These are phyloP conservation scores for Aphanomyces cochlioides DNA, from an alignment of 352 stramenopile species.

Conservation along the genomic window DNA sequence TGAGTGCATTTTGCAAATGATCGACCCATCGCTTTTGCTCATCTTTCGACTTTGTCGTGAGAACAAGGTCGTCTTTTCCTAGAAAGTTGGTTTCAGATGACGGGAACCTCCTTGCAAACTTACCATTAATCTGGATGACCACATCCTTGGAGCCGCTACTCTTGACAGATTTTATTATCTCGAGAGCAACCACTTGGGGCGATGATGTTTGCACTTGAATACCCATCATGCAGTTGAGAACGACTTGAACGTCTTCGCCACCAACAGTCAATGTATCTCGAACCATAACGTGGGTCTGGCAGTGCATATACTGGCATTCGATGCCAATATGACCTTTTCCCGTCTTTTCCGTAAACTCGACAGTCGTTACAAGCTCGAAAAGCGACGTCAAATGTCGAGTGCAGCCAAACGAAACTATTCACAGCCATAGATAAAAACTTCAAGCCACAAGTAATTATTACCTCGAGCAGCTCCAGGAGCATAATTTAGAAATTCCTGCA, in stretches of 20 bases:
- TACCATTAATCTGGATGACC: conserved; percentile 8
- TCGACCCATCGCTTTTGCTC: conserved; percentile 72
- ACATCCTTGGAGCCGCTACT: neutral
- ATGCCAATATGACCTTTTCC: conserved; percentile 53
- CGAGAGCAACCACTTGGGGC: neutral
- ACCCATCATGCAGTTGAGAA: conserved; percentile 86
- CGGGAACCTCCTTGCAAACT: neutral
- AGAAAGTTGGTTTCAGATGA: neutral
- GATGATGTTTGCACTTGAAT: conserved; percentile 53
- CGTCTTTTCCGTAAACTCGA: conserved; percentile 70
- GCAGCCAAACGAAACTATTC: conserved; percentile 63
- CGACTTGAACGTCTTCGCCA: conserved; percentile 65
- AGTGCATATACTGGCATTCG: conserved; percentile 83
- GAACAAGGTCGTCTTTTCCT: conserved; percentile 9
- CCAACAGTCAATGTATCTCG: conserved; percentile 55
- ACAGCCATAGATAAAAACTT: too few relatives aligned
- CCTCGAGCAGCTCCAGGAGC: conserved; percentile 43
- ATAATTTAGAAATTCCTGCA: conserved; percentile 81
- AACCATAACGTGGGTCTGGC: conserved; percentile 77
- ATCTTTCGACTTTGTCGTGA: conserved; percentile 33
- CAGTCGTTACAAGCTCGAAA: conserved; percentile 78
- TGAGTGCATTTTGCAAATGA: conserved; percentile 65
- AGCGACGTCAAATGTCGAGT: conserved; percentile 78
- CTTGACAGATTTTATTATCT: conserved; percentile 1
- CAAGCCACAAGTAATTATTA: neutral